These are phyloP conservation scores for Pisolithus microcarpus DNA, from an alignment of 768 basidiomycete genomes.

Conservation along the genomic window DNA sequence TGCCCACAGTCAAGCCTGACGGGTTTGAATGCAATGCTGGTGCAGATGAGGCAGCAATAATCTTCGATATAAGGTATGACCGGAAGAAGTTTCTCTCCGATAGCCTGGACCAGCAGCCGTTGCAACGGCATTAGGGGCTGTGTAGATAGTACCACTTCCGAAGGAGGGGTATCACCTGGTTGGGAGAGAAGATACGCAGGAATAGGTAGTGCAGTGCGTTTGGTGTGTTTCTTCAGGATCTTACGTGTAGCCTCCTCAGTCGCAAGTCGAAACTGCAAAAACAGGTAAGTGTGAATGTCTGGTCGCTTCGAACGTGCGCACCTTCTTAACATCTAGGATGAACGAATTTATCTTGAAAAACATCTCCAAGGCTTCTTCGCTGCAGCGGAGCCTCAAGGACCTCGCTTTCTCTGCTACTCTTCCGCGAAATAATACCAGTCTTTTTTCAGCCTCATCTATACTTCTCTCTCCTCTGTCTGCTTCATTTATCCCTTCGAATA, in stretches of 20 bases:
- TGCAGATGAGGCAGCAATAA: constrained; percentile 85
- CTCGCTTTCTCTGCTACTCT: constrained; percentile 40
- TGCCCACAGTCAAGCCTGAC: constrained; percentile 78
- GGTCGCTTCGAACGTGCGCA: constrained; percentile 16
- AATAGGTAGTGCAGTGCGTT: constrained; percentile 76
- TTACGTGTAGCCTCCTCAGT: constrained; percentile 88
- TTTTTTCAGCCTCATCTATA: constrained; percentile 60
- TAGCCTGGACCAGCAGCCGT: constrained; percentile 67
- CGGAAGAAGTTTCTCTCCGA: constrained; percentile 77
- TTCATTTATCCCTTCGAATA: constrained; percentile 74
- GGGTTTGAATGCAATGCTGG: constrained; percentile 87
- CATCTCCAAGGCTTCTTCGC: constrained; percentile 44
- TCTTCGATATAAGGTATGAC: constrained; percentile 76
- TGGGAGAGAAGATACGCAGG: constrained; percentile 26
- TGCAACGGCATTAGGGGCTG: constrained; percentile 39
- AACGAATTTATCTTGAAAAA: constrained; percentile 75
- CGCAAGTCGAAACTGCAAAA: constrained; percentile 63
- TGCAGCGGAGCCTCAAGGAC: neutral
- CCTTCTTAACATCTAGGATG: constrained; percentile 78
- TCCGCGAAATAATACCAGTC: constrained; percentile 56
- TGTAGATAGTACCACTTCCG: constrained; percentile 24
- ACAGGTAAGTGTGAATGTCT: neutral
- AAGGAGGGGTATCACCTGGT: constrained; percentile 4
- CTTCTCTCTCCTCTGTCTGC: constrained; percentile 57
- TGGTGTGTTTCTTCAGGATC: constrained; percentile 91